Base-by-base conservation (phyloP, 352 stramenopile genomes). In the Elongisporangium prolatum region DNA sequence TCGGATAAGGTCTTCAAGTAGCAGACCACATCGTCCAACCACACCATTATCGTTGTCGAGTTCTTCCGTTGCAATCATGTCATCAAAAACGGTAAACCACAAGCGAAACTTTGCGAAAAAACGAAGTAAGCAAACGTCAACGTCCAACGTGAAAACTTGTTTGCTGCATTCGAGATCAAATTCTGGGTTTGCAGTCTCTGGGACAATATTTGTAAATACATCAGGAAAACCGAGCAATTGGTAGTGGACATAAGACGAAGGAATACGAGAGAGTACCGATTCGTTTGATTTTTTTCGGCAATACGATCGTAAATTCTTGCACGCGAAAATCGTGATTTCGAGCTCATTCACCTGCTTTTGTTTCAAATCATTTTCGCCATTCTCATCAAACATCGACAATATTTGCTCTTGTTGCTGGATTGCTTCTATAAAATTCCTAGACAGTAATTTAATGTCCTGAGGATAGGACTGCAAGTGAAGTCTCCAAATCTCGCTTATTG, bases 401-500 rank as follows among this genome's bases (percentile, higher is more conserved):
- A 60, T 61, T n/a, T 68, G 57, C 13, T 60, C 61, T 24, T 59
- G 68, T 44, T 52, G 24, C 21, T 49, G 48, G 17, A 50, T 47
- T 17, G 3, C 60, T 50, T 53, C 17, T 2, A n/a, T 53, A 14
- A 5, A 56, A 48, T 63, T 18, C 6, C 20, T 66, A 6, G 69
- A 72, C 11, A 92, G 57, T 20, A 93, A 52, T 25, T 84, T 64
- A 38, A 79, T 71, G 68, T 98, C 91, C 52, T 91, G 79, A 16
- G 93, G 93, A 52, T 91, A 91, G 17, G 88, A 87, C 21, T 88
- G 86, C 18, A 98, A 63, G 54, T 98, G 96, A 1, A 98, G 65
- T 49, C 79, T 74, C 77, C 89, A 98, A 47, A 97, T 85, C 58
- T 98, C 91, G 0, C 75, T 87, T n/a, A 98, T 78, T 16, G 92